Evolutionary conservation across 1,284 basidiomycete genomes (phyloP), one percentile per base, ranked within the genome.

Genomic region (Athelia psychrophila): DNA sequence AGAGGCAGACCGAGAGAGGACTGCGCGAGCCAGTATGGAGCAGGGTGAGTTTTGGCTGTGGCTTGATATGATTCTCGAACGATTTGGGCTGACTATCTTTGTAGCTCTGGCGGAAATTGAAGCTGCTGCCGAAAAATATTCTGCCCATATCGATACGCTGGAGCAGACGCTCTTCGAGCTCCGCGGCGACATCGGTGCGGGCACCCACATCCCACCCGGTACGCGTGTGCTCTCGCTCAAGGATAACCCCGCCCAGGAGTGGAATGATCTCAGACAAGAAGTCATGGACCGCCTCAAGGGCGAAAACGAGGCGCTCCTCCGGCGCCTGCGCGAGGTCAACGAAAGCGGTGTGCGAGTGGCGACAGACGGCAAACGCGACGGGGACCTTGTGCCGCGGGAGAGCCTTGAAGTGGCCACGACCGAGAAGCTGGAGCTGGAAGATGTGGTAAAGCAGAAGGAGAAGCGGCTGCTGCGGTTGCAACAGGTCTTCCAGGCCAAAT

Each of bases 91-190:
- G 3, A 25, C 20, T 48, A 16, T 44, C n/a, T 12, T 47, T 54
- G 4, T 19, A 84, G 81, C 73, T 16, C 71, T 84, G 18, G 66
- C 77, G 50, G 67, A 71, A 50, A 67, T 71, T 1, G 66, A 71
- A 30, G 57, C 60, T 0, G 70, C 66, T 36, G 58, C 62, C 24
- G 70, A 73, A 53, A 62, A 65, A 48, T 76, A 79, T 32, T 68
- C 73, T 22, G 73, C 69, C 60, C 80, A 71, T 60, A 78, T 89
- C 23, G 86, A 89, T 30, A 63, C 72, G 20, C 72, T 91, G 44
- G 87, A 88, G 55, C 84, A 87, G 59, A 78, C 79, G 24, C 77
- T 93, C 18, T 91, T 89, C 64, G 84, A 88, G 50, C 75, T 94
- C 1, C 74, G 78, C 18, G 85, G 84, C 2, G 84, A 91, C 66